phyloP scores from a whole-genome alignment of 2,329 filamentous ascomycete species.

The Sclerotinia glacialis region DNA sequence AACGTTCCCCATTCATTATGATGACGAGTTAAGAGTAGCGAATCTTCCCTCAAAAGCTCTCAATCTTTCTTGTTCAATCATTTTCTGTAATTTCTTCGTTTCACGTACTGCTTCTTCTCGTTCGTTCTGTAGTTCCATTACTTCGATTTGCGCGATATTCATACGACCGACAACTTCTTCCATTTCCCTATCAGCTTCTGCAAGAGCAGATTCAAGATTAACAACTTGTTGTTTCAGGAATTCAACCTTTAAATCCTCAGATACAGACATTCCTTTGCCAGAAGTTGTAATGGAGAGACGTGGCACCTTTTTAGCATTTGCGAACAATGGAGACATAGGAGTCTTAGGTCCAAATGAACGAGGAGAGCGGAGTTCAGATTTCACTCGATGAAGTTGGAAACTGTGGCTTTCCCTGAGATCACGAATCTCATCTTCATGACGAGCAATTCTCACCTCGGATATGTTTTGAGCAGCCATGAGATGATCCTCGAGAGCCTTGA shows the following conservation, averaged over 20 bases:
- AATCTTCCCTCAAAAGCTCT: slow-evolving; percentile 36
- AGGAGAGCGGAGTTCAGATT: slow-evolving; percentile 50
- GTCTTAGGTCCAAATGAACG: slow-evolving; percentile 56
- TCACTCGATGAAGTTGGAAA: slow-evolving; percentile 72
- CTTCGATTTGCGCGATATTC: slow-evolving; percentile 80
- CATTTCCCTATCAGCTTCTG: slow-evolving; percentile 77
- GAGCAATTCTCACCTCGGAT: slow-evolving; percentile 78
- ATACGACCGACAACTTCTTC: slow-evolving; percentile 78
- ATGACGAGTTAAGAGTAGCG: slow-evolving; percentile 32
- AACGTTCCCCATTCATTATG: slow-evolving; percentile 1
- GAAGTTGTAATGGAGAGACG: slow-evolving; percentile 49
- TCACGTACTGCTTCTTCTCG: slow-evolving; percentile 70
- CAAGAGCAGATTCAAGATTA: slow-evolving; percentile 79
- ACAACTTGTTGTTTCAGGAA: slow-evolving; percentile 73
- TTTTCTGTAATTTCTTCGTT: slow-evolving; percentile 66
- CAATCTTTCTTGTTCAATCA: slow-evolving; percentile 51
- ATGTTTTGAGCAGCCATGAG: slow-evolving; percentile 78
- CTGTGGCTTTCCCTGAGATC: slow-evolving; percentile 74
- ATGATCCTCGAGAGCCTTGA: slow-evolving; percentile 80
- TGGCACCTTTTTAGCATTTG: slow-evolving; percentile 51
- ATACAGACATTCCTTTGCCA: slow-evolving; percentile 60
- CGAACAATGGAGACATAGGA: slow-evolving; percentile 61
- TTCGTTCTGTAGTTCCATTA: slow-evolving; percentile 72
- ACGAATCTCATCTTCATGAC: slow-evolving; percentile 82
- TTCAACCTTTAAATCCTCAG: slow-evolving; percentile 71